These are phyloP conservation scores for Penicillium sp. DNA, from an alignment of 2,329 filamentous ascomycete species.

Conservation along the genomic window DNA sequence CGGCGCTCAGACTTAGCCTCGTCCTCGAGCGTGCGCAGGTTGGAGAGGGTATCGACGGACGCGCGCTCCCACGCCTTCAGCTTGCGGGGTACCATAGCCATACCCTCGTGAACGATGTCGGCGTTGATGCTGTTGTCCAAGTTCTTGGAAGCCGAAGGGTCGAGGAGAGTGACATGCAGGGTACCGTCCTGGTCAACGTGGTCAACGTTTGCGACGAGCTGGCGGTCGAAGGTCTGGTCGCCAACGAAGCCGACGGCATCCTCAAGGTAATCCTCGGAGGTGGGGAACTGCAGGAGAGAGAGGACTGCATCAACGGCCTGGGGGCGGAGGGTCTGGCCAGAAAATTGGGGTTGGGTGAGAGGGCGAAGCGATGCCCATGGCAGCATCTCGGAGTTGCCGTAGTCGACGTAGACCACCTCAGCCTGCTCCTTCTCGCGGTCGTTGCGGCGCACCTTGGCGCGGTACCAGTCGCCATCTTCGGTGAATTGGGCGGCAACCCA, in stretches of 20 bases:
- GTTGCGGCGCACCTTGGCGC: constrained; percentile 84
- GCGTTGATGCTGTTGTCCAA: constrained; percentile 82
- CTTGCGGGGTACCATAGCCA: constrained; percentile 89
- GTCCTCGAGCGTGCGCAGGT: constrained; percentile 69
- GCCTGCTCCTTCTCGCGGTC: constrained; percentile 85
- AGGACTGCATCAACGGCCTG: constrained; percentile 86
- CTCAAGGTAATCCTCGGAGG: constrained; percentile 73
- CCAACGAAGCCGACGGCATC: constrained; percentile 76
- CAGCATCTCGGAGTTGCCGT: constrained; percentile 87
- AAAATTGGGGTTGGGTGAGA: constrained; percentile 77
- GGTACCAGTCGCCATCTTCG: constrained; percentile 90
- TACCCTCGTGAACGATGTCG: constrained; percentile 76
- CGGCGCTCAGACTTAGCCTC: constrained; percentile 75
- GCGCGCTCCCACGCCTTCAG: constrained; percentile 86
- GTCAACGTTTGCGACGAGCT: constrained; percentile 89
- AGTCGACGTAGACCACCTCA: constrained; percentile 93
- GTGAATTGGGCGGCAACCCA: constrained; percentile 88
- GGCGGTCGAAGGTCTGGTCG: constrained; percentile 69
- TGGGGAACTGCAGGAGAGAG: constrained; percentile 85
- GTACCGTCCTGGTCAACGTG: constrained; percentile 76
- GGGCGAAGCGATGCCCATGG: constrained; percentile 80
- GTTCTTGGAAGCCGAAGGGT: constrained; percentile 63
- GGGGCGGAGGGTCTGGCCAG: constrained; percentile 73
- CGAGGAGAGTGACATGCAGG: constrained; percentile 83
- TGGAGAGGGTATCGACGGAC: constrained; percentile 68